Evolutionary conservation across 805 yeast species (phyloP).

Genomic region (Metschnikowia gelsemii): DNA sequence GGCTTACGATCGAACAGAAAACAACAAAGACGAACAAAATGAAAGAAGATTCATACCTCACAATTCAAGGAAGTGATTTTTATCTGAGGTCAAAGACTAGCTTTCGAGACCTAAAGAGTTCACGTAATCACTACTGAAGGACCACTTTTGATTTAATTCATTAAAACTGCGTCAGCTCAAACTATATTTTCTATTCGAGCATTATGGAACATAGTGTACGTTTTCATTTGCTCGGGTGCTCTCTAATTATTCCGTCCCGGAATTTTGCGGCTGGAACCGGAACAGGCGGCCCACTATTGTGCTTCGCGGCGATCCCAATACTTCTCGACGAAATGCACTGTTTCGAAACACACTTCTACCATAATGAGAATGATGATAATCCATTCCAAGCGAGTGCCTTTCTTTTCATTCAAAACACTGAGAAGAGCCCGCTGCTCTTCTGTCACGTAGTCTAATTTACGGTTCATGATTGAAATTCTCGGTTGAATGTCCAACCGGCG

Average conservation of each 20-base stretch:
- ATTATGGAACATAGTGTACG: too few species aligned
- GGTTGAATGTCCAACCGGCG: slow-evolving; percentile 72
- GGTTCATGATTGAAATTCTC: slow-evolving; percentile 74
- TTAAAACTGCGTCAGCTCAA: too few species aligned
- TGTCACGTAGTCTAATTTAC: slow-evolving; percentile 85
- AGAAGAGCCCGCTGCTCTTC: slow-evolving; percentile 82
- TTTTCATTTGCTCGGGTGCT: too few species aligned
- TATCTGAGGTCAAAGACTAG: too few species aligned
- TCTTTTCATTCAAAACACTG: slow-evolving; percentile 71
- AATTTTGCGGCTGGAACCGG: background rate
- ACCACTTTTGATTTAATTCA: too few species aligned
- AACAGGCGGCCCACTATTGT: background rate
- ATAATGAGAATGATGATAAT: slow-evolving; percentile 78
- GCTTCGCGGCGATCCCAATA: slow-evolving; percentile 18
- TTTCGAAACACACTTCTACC: slow-evolving; percentile 83
- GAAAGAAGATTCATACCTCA: too few species aligned
- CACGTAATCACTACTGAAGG: too few species aligned
- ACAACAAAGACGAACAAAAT: too few species aligned
- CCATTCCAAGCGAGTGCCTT: slow-evolving; percentile 80
- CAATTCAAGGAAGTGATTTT: too few species aligned
- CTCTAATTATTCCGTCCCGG: background rate
- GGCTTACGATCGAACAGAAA: too few species aligned
- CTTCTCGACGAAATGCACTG: slow-evolving; percentile 68
- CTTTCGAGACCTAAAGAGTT: too few species aligned
- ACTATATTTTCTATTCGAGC: too few species aligned